Evolutionary conservation across 2,329 filamentous ascomycete species (phyloP).

Genomic region (Cladosporium cucumerinum): DNA sequence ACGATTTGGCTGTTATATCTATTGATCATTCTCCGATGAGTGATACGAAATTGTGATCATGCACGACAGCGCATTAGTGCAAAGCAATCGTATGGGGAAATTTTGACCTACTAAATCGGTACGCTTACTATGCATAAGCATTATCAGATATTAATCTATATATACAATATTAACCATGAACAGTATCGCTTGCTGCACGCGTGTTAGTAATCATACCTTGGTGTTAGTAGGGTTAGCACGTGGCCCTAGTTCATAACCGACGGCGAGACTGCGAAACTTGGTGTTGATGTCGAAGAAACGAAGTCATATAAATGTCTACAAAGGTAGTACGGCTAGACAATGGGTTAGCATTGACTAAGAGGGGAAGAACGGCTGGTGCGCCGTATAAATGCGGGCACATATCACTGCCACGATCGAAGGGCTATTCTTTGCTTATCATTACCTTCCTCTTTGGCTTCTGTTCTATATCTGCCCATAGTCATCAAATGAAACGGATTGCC

Average conservation of each 20-base stretch:
- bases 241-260: no score
- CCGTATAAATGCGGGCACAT: background rate
- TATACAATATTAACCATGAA: background rate
- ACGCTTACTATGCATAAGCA: background rate
- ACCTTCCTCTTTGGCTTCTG: no score
- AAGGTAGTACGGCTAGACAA: background rate
- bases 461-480: background rate
- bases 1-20: background rate
- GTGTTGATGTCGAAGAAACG: background rate
- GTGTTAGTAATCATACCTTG: background rate
- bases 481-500: background rate
- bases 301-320: background rate
- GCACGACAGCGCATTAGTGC: background rate
- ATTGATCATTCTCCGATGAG: background rate
- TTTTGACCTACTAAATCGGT: no score
- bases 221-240: background rate
- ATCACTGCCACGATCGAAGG: background rate
- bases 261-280: no score
- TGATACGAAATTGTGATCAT: background rate
- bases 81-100: background rate
- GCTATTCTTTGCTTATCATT: background rate
- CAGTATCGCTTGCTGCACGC: background rate
- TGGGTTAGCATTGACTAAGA: background rate
- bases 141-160: no score
- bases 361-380: background rate